Evolutionary conservation across 2,329 filamentous ascomycete species (phyloP), one percentile per base, ranked within the genome.

Genomic region (Arthroderma sp.): DNA sequence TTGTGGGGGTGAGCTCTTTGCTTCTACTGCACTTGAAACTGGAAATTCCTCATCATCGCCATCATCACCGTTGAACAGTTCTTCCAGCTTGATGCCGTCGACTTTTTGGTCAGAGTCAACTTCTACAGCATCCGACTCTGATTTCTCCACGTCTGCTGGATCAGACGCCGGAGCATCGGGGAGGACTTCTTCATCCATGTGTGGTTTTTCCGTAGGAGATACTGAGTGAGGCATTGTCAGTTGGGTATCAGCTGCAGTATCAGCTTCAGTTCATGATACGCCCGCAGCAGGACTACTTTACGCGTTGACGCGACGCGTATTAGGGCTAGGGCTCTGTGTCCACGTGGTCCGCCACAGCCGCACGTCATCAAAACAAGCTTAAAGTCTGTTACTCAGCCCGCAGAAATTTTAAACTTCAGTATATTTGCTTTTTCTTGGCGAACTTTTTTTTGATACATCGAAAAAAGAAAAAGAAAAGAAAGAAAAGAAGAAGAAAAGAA

Each of bases 41-140:
- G 72, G 64, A 53, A 76, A 78, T 47, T 78, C 75, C 32, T 68
- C 62, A 40, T 67, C 60, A 15, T 73, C 70, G 40, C 78, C 74
- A 40, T 75, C 73, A 33, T 74, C 73, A 47, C 71, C 70, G 50
- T 75, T 68, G 53, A 82, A 80, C 43, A 81, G 65, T 44, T 77
- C 73, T 50, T 80, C 76, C 11, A 82, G 55, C 29, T 68, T 70
- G 36, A 68, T 59, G 28, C 61, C 33, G 6, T 29, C n/a, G 8
- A 27, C 28, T 8, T 43, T 43, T 5, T 10, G 29, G 8, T 28
- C 32, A 3, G 36, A 5, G 10, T 37, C 29, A 3, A 3, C 34
- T 2, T 5, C 33, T 10, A 28, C 33, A 34, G 10, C 9, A 15
- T 29, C 28, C 5, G 36, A 28, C 22, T 37, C 41, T 29, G 48